A percentile compares a stretch with the other conserved stretches of the same genome.
Conservation (phyloP, 176 grass and related monocot genomes). For the Pontederia paniculata region DNA sequence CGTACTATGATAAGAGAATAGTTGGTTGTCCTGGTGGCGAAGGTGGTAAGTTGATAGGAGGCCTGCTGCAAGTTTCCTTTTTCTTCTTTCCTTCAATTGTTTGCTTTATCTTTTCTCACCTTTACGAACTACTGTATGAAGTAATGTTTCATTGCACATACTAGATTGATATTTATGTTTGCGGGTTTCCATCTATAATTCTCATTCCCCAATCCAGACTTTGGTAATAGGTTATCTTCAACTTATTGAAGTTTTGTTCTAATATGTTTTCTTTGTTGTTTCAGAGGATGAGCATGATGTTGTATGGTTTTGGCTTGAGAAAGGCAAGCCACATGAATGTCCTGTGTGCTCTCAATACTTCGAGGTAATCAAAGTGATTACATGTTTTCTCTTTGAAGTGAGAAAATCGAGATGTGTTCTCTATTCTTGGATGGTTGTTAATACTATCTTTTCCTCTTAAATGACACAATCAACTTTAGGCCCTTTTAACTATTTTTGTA, state of each 20-base stretch:
- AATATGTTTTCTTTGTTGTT: not conserved
- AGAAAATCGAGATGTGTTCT: not conserved
- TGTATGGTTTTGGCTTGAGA: conserved; percentile 98
- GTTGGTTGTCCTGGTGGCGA: conserved; percentile 89
- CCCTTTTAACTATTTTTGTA: not conserved
- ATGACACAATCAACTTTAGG: not conserved
- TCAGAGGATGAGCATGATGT: conserved; percentile 99
- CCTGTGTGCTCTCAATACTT: conserved; percentile 94
- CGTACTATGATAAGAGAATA: conserved; percentile 89
- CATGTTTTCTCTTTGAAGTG: not conserved
- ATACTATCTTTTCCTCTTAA: not conserved
- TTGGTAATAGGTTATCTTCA: too few relatives aligned
- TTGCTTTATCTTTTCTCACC: too few relatives aligned
- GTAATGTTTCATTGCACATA: too few relatives aligned
- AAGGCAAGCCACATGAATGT: conserved; percentile 85
- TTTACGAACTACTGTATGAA: not conserved
- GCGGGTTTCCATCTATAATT: too few relatives aligned
- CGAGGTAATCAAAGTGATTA: conserved; percentile 39
- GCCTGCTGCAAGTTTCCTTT: not conserved
- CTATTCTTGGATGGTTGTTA: not conserved
- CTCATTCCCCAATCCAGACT: too few relatives aligned
- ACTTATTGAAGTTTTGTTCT: too few relatives aligned
- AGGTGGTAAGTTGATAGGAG: conserved; percentile 47
- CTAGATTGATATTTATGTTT: too few relatives aligned
- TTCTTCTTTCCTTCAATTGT: not conserved